phyloP scores from a whole-genome alignment of 345 rosid species.

The Sonneratia alba region DNA sequence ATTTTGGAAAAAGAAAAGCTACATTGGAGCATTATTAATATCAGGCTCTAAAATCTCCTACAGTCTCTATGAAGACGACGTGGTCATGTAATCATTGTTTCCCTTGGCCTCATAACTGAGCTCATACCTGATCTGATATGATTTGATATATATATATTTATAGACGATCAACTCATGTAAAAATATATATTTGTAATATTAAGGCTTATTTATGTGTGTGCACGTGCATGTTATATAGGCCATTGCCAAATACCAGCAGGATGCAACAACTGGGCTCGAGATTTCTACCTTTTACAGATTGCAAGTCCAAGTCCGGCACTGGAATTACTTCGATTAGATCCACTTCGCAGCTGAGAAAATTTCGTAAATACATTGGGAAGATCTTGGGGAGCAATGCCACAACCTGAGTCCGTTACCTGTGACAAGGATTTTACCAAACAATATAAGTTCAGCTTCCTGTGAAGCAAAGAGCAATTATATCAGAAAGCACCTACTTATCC shows the following conservation, averaged over 20 bases:
- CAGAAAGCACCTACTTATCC: too few relatives aligned
- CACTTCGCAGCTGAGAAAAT: slow-evolving; percentile 49
- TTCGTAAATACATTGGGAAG: slow-evolving; percentile 55
- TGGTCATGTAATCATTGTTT: background rate
- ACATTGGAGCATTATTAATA: too few relatives aligned
- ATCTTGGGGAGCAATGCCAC: slow-evolving; percentile 74
- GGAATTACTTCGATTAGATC: slow-evolving; percentile 28
- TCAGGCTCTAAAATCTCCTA: too few relatives aligned
- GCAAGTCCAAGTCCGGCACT: slow-evolving; percentile 93
- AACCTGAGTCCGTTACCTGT: slow-evolving; percentile 87
- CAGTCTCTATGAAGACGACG: too few relatives aligned
- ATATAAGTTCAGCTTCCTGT: background rate
- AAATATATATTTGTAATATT: background rate
- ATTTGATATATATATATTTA: background rate
- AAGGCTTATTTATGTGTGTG: background rate
- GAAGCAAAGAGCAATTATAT: background rate
- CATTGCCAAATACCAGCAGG: background rate
- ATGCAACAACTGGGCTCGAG: background rate
- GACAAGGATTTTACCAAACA: background rate
- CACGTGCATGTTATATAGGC: background rate
- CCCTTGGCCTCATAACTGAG: background rate
- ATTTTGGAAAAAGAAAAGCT: too few relatives aligned
- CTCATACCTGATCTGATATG: too few relatives aligned
- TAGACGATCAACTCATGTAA: background rate
- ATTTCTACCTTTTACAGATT: slow-evolving; percentile 62